Evolutionary conservation across 1,284 basidiomycete species (phyloP).

Genomic region (Ustilago lituana): DNA sequence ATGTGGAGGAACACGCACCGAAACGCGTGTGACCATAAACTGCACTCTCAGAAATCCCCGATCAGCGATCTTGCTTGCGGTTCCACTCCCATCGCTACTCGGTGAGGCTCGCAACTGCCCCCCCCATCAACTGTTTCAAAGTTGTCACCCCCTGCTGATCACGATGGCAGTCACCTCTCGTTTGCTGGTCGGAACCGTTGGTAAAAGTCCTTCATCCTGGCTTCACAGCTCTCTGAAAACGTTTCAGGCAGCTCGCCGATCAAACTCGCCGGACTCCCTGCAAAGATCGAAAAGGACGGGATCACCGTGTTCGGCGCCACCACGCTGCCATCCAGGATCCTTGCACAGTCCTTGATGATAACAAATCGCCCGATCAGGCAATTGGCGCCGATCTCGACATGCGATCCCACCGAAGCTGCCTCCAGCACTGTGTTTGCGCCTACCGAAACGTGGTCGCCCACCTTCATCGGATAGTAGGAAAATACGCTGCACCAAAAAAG

Average conservation of each 20-base stretch:
- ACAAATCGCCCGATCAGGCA: conserved; percentile 95
- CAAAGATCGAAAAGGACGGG: conserved; percentile 84
- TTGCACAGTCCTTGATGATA: conserved; percentile 94
- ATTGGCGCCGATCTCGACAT: conserved; percentile 93
- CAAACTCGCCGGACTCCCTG: conserved; percentile 83
- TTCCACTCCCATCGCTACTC: too few relatives aligned
- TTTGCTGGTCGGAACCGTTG: conserved; percentile 72
- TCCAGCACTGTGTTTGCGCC: conserved; percentile 87
- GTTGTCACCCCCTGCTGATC: too few relatives aligned
- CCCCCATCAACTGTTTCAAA: too few relatives aligned
- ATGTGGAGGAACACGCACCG: too few relatives aligned
- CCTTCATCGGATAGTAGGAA: conserved; percentile 97
- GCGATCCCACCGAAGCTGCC: conserved; percentile 90
- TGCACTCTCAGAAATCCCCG: too few relatives aligned
- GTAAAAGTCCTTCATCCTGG: conserved; percentile 80
- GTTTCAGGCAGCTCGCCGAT: conserved; percentile 88
- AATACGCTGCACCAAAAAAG: conserved; percentile 75
- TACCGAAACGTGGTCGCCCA: conserved; percentile 93
- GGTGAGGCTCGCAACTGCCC: too few relatives aligned
- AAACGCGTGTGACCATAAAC: too few relatives aligned
- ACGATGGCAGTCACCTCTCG: conserved; percentile 16
- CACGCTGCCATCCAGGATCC: conserved; percentile 85
- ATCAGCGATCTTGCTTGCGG: too few relatives aligned
- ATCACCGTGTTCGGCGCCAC: conserved; percentile 92
- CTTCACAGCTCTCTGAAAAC: conserved; percentile 82